Conservation (phyloP, 2,329 filamentous ascomycete genomes). For the Arthrobotrys conoides region DNA sequence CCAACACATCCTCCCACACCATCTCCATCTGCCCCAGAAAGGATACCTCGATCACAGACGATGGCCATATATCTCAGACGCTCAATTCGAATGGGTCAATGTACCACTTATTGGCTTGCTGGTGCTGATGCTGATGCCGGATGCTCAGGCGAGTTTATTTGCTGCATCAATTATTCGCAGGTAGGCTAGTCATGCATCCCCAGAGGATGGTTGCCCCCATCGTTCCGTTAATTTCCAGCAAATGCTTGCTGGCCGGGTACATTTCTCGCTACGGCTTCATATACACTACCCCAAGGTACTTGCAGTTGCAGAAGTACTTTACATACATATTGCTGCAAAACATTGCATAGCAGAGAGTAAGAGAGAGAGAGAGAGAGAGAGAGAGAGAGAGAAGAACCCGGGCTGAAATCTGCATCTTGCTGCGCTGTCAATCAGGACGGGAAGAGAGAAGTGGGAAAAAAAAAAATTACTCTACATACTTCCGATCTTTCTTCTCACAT, state of each 20-base stretch:
- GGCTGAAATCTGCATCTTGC: slow-evolving; percentile 59
- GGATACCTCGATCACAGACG: slow-evolving; percentile 28
- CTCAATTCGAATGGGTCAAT: slow-evolving; percentile 24
- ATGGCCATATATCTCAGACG: slow-evolving; percentile 48
- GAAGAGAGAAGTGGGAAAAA: slow-evolving; percentile 20
- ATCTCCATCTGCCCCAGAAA: slow-evolving; percentile 31
- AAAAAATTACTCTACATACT: slow-evolving; percentile 43
- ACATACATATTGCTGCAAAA: slow-evolving; percentile 46
- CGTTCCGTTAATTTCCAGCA: slow-evolving; percentile 57
- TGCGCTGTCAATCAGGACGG: slow-evolving; percentile 58
- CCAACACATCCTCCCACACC: slow-evolving; percentile 61
- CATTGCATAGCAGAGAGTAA: slow-evolving; percentile 50
- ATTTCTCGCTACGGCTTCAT: slow-evolving; percentile 60
- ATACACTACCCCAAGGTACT: slow-evolving; percentile 54
- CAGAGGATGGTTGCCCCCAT: slow-evolving; percentile 46
- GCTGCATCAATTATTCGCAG: slow-evolving; percentile 53
- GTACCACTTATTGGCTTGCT: slow-evolving; percentile 24
- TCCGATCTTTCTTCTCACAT: slow-evolving; percentile 6
- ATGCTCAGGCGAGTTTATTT: slow-evolving; percentile 59
- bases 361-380: no score
- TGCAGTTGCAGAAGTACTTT: slow-evolving; percentile 41
- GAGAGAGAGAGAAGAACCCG: slow-evolving; percentile 40
- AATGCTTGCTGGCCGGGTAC: slow-evolving; percentile 55
- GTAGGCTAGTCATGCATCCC: slow-evolving; percentile 37
- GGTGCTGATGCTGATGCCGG: slow-evolving; percentile 22